These are phyloP conservation scores for Rhynchospora breviuscula DNA, from an alignment of 176 grass and related monocot genomes.

Conservation along the genomic window DNA sequence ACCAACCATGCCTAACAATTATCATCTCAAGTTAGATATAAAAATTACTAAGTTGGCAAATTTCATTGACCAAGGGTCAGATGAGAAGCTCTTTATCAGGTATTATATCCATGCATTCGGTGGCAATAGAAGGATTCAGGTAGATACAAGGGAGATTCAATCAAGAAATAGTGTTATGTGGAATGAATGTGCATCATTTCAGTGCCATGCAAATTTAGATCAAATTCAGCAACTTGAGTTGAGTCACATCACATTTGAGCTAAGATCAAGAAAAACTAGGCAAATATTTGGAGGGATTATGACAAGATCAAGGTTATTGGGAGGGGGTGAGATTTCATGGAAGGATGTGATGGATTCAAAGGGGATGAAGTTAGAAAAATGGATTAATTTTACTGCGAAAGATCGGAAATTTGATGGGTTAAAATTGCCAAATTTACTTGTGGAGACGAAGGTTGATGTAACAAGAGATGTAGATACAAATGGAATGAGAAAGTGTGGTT, in stretches of 20 bases:
- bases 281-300: neutral
- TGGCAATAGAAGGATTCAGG: neutral
- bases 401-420: neutral
- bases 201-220: constrained; percentile 7
- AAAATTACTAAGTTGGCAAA: neutral
- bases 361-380: neutral
- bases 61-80: neutral
- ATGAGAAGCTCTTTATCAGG: constrained; percentile 17
- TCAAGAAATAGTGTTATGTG: neutral
- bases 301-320: constrained; percentile 14
- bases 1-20: neutral
- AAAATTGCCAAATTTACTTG: constrained; percentile 21
- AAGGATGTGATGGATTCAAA: constrained; percentile 20
- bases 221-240: neutral
- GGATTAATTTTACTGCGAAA: neutral
- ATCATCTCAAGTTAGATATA: constrained; percentile 14
- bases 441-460: neutral
- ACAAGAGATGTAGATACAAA: neutral
- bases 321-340: constrained; percentile 19
- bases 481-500: neutral
- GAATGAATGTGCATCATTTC: constrained; percentile 25
- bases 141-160: constrained; percentile 16
- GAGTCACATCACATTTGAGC: constrained; percentile 1
- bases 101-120: neutral
- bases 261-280: neutral